A percentile compares a stretch with the other conserved stretches of the same genome.
Conservation (phyloP, 129 eudicot species). For the Chrysanthemum lavandulifolium region DNA sequence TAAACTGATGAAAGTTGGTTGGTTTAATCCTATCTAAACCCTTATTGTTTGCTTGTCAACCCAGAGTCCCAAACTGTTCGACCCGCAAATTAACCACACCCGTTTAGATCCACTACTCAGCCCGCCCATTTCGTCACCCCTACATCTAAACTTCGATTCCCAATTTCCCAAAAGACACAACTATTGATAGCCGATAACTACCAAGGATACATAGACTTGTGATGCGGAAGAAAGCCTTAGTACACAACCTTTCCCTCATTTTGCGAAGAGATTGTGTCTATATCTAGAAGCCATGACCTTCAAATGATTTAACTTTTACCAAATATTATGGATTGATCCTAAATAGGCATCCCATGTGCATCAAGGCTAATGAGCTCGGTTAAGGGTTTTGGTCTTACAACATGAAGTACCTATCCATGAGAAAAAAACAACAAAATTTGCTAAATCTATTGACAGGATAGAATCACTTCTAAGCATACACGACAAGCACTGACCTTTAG, state of each 20-base stretch:
- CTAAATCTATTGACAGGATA: conserved; percentile 1
- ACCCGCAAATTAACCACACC: no score
- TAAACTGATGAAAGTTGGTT: not conserved
- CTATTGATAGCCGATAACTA: not conserved
- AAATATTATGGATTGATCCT: not conserved
- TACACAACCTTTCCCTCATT: not conserved
- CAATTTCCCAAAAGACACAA: not conserved
- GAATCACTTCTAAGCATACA: not conserved
- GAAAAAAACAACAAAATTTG: not conserved
- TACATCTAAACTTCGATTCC: not conserved
- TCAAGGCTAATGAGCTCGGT: not conserved
- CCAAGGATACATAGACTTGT: not conserved
- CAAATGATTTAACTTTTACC: conserved; percentile 4
- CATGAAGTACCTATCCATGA: not conserved
- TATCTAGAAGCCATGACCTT: not conserved
- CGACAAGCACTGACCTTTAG: conserved; percentile 44
- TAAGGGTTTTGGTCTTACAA: conserved; percentile 14
- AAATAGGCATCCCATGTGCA: not conserved
- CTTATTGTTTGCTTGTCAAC: no score
- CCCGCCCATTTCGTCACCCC: no score
- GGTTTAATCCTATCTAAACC: not conserved
- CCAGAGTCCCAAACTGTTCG: no score
- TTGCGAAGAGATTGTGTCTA: not conserved
- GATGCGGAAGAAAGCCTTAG: not conserved
- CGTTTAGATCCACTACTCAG: no score